Base-by-base conservation (phyloP, 192 early-diverging fungal genomes). In the Umbelopsis sp. region DNA sequence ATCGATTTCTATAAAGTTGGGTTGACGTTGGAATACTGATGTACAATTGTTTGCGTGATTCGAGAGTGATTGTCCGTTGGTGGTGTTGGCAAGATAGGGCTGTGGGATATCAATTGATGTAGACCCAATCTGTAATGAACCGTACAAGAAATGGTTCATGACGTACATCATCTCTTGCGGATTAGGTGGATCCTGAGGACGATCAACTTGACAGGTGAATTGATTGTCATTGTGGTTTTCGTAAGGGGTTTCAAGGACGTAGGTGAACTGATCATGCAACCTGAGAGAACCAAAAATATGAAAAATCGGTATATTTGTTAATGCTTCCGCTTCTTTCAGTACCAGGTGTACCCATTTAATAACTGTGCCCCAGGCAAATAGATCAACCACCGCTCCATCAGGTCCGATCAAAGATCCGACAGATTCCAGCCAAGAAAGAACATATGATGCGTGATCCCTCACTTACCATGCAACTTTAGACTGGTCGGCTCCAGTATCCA, bases 1-100 rank as follows among this genome's bases (percentile, higher is more conserved):
- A 74, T 93, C 91, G 4, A 93, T 85, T 0, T 87, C 83, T 14
- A 93, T 73, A 82, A 86, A 93, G 77, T 81, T 93, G n/a, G 91
- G 87, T 65, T 81, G 83, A 44, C 73, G 75, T 17, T 34, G 45
- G 34, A 83, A 81, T 9, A 69, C 72, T 7, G 25, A 1, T 29
- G 54, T 70, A 52, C 91, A 92, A 17, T 79, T 44, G 50, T 85
- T 78, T n/a, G 82, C 80, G 66, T 92, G 91, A 9, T 76, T 62
- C 62, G 76, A 52, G 32, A 92, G 69, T 52, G 83, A 81, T 1
- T 67, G 34, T 6, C 75, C 72, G 65, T 93, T 93, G 52, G 89
- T 89, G 29, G 3, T 20, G 14, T 62, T 62, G 29, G 56, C 31
- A 9, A 29, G 31, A 26, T 31, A 62, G 0, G 82, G 71, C 50